phyloP scores from a whole-genome alignment of 75 land plant genomes.

The Pseudotsuga menziesii region DNA sequence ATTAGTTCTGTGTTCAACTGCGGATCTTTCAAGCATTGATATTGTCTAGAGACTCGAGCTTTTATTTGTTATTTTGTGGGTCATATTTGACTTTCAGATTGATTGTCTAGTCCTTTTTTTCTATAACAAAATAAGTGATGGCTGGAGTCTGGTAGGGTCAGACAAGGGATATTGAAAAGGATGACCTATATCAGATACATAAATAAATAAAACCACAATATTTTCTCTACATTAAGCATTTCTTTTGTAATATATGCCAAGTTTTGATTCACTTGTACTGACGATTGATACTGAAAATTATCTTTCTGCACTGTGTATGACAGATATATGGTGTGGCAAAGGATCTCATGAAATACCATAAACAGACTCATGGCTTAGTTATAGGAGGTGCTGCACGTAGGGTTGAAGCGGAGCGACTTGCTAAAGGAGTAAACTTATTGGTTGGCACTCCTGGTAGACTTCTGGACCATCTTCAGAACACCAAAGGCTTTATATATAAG shows the following conservation, averaged over 20 bases:
- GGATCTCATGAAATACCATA: slow-evolving; percentile 83
- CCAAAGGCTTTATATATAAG: slow-evolving; percentile 82
- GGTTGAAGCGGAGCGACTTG: slow-evolving; percentile 82
- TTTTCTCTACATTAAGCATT: background rate
- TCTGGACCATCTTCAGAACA: slow-evolving; percentile 91
- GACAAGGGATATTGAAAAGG: background rate
- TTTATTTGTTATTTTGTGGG: background rate
- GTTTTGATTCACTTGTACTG: background rate
- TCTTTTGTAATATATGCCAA: too few relatives aligned
- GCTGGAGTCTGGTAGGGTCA: background rate
- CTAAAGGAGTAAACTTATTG: slow-evolving; percentile 81
- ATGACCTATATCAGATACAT: background rate
- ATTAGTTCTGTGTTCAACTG: background rate
- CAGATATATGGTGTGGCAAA: slow-evolving; percentile 97
- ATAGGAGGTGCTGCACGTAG: slow-evolving; percentile 84
- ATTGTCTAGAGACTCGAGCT: background rate
- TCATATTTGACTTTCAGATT: background rate
- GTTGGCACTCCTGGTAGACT: slow-evolving; percentile 99
- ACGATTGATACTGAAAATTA: background rate
- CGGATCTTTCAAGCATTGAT: background rate
- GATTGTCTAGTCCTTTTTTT: background rate
- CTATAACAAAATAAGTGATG: background rate
- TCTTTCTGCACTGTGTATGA: background rate
- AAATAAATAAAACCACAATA: background rate
- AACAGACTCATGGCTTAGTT: slow-evolving; percentile 85